Evolutionary conservation across 1,139 yeast genomes (phyloP), one percentile per base, ranked within the genome.

Genomic region (Suhomyces kunorum): DNA sequence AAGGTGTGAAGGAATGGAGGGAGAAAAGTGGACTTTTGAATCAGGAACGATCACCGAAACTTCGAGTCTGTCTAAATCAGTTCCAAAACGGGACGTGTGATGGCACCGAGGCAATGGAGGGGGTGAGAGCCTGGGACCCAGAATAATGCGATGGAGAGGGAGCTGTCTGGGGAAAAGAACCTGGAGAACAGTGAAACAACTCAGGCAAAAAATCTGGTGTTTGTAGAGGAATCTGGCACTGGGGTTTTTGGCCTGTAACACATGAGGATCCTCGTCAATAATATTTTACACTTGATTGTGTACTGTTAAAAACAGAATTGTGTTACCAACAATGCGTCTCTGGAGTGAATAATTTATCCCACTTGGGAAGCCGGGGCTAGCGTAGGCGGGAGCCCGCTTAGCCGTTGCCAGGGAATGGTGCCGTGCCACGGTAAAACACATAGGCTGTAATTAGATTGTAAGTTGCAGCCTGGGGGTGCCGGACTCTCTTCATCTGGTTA

Each of bases 181-280:
- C 19, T 15, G 29, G 19, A 3, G 29, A 15, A 19, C 4, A 15
- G 15, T 17, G 14, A 27, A 27, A 27, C 29, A 27, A 15, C 29
- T 27, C 19, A 14, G 16, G 12, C n/a, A n/a, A 27, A 19, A 8
- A 27, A 27, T 27, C 19, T 27, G 19, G 29, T 27, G 19, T 14
- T 8, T 27, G 32, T 19, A 13, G 12, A 29, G 24, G 14, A 29
- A 29, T 18, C 17, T 6, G n/a, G 16, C 24, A 9, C 8, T n/a
- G 23, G 13, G 28, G 34, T 22, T 23, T 26, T 35, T 28, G 38
- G 36, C 42, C 37, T 32, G 40, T 33, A 25, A 26, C 36, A 39
- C 20, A 24, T 11, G 24, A 28, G 36, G 32, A 38, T 38, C 26
- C 40, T 38, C 40, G 40, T 38, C 40, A 38, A 38, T 28, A 37